Evolutionary conservation across 139 green algal species (phyloP).

Genomic region (Prasinococcaceae sp.): DNA sequence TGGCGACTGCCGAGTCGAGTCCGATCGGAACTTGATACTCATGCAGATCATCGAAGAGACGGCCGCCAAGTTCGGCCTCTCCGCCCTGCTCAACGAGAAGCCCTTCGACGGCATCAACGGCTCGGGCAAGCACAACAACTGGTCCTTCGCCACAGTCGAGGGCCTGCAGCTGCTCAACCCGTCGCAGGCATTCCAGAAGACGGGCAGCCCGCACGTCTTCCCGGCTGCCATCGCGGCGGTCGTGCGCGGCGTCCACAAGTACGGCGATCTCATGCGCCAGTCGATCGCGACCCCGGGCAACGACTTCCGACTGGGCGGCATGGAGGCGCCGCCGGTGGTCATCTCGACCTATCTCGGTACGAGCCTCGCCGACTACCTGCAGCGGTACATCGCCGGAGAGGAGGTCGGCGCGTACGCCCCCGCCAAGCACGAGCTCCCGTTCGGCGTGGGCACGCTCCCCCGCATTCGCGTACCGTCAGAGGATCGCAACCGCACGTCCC

Average conservation of each 20-base stretch:
- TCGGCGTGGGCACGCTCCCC: constrained; percentile 5
- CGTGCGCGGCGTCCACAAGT: constrained; percentile 17
- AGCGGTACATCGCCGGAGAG: background rate
- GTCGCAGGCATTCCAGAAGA: background rate
- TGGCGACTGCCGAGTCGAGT: constrained; percentile 11
- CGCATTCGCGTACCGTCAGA: constrained; percentile 10
- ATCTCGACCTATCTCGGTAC: constrained; percentile 20
- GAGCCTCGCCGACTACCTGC: constrained; percentile 11
- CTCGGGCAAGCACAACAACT: constrained; percentile 27
- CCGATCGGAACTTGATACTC: constrained; percentile 20
- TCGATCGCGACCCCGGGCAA: constrained; percentile 19
- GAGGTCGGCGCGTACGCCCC: constrained; percentile 6
- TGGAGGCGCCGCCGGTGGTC: constrained; percentile 22
- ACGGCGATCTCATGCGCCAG: constrained; percentile 20
- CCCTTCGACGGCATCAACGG: constrained; percentile 23
- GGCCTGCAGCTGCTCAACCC: constrained; percentile 21
- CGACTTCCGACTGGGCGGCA: constrained; percentile 22
- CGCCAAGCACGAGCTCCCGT: constrained; percentile 1
- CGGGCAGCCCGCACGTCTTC: constrained; percentile 7
- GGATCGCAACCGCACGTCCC: constrained; percentile 21
- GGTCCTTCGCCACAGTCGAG: constrained; percentile 11
- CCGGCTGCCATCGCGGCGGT: constrained; percentile 14
- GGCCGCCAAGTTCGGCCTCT: constrained; percentile 18
- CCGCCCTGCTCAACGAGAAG: constrained; percentile 22
- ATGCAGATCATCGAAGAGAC: constrained; percentile 27